Evolutionary conservation across 2,329 filamentous ascomycete species (phyloP), one percentile per base, ranked within the genome.

Genomic region (Xylariaceae sp.): DNA sequence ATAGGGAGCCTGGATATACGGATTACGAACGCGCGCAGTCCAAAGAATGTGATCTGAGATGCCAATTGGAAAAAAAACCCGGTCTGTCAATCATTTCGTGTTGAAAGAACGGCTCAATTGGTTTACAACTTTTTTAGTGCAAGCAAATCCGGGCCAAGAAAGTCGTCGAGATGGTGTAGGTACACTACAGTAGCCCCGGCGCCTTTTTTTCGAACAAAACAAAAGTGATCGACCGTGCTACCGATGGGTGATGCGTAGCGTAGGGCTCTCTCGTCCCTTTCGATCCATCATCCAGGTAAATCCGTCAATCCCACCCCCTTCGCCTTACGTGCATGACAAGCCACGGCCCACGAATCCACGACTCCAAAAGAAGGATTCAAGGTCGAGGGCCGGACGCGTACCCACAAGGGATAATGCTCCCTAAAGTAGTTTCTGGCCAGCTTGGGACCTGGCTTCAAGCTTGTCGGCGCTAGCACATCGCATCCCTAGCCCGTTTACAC

Each of bases 241-340:
- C 11, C 4, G 23, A 30, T 30, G 23, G 23, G 23, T 30, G 53
- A 49, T 39, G 59, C 61, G 61, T 59, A 56, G 54, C 61, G 51
- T 18, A 11, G 41, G 17, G 49, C 56, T 59, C 34, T 30, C 23
- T 30, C 23, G 35, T 56, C 61, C 44, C 52, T 56, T 58, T 59
- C n/a, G 55, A 59, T 30, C 49, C 23, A 10, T 41, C 8, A 41
- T 13, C 37, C 56, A 58, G 44, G 51, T 51, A 61, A 55, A 35
- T 44, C 8, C 9, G 37, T 30, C 23, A 30, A 30, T 30, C 23
- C 37, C 8, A 13, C 11, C 61, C 58, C 59, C 57, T 57, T 63
- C 50, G 59, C 55, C 59, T 60, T 59, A 61, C 57, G 52, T 63
- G 59, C 61, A 63, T 63, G 56, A 53, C n/a, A 39, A 47, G 23